phyloP scores from a whole-genome alignment of 2,329 filamentous ascomycete genomes.

The Phialophora verrucosa region DNA sequence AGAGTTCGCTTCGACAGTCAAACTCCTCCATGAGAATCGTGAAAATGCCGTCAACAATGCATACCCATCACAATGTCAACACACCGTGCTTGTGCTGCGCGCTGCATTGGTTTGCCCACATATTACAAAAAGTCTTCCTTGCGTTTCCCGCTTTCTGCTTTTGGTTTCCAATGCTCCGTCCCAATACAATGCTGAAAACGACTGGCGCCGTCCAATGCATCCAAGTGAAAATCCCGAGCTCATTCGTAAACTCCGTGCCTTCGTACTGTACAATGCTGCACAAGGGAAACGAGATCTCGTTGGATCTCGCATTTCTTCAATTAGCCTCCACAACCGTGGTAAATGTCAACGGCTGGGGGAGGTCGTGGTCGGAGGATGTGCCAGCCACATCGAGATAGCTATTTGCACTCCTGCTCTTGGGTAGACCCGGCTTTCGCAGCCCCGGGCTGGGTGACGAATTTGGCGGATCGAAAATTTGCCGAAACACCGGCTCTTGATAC shows the following conservation, averaged over 20 bases:
- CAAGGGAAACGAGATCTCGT: constrained; percentile 13
- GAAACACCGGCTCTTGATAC: constrained; percentile 52
- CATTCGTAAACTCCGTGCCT: constrained; percentile 32
- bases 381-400: constrained; percentile 40
- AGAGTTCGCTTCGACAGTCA: constrained; percentile 14
- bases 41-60: constrained; percentile 22
- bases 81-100: constrained; percentile 4
- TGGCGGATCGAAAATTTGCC: constrained; percentile 55
- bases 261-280: constrained; percentile 37
- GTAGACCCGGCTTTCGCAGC: constrained; percentile 37
- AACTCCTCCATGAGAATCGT: constrained; percentile 34
- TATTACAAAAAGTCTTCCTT: constrained; percentile 33
- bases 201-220: constrained; percentile 32
- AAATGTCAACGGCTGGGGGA: constrained; percentile 27
- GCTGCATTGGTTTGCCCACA: constrained; percentile 7
- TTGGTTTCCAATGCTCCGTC: constrained; percentile 27
- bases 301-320: constrained; percentile 14
- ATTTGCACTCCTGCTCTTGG: constrained; percentile 42
- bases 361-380: constrained; percentile 39
- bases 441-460: constrained; percentile 42
- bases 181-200: constrained; percentile 28
- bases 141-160: constrained; percentile 21
- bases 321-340: constrained; percentile 35
- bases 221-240: constrained; percentile 15
- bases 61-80: constrained; percentile 19